These are phyloP conservation scores for Myxozyma vanderwaltii DNA, from an alignment of 805 yeast genomes.

Conservation along the genomic window DNA sequence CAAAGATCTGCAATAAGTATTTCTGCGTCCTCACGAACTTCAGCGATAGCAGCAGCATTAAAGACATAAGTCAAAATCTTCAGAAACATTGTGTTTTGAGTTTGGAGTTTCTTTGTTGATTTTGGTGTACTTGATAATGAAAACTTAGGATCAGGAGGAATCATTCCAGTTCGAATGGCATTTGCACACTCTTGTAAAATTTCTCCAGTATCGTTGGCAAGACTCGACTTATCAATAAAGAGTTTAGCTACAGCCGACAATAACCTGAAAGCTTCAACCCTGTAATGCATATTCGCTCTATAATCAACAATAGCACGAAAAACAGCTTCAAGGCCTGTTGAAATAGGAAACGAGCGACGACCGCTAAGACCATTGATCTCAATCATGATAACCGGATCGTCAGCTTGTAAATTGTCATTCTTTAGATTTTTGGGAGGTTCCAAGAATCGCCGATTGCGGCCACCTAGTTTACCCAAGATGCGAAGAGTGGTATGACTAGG, in stretches of 20 bases:
- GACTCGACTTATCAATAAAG: conserved; percentile 54
- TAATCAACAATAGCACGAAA: conserved; percentile 72
- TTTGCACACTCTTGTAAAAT: conserved; percentile 24
- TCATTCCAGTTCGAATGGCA: conserved; percentile 26
- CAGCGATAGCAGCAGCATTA: conserved; percentile 73
- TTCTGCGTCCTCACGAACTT: conserved; percentile 67
- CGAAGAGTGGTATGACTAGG: conserved; percentile 94
- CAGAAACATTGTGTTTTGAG: conserved; percentile 61
- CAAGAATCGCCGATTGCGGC: conserved; percentile 85
- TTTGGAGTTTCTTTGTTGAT: conserved; percentile 40
- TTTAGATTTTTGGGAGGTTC: conserved; percentile 69
- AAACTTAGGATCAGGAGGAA: conserved; percentile 32
- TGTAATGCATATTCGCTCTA: conserved; percentile 58
- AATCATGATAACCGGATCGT: conserved; percentile 69
- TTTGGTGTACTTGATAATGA: conserved; percentile 18
- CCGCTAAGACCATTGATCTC: conserved; percentile 66
- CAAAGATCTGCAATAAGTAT: conserved; percentile 64
- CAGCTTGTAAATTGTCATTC: conserved; percentile 54
- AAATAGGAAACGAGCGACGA: conserved; percentile 70
- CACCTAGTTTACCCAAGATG: conserved; percentile 93
- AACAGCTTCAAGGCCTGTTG: conserved; percentile 83
- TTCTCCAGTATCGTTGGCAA: conserved; percentile 23
- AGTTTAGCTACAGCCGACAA: conserved; percentile 66
- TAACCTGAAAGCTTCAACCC: conserved; percentile 76
- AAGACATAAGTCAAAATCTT: conserved; percentile 55